These are phyloP conservation scores for Penstemon barbatus DNA, from an alignment of 257 asterid genomes.

Conservation along the genomic window DNA sequence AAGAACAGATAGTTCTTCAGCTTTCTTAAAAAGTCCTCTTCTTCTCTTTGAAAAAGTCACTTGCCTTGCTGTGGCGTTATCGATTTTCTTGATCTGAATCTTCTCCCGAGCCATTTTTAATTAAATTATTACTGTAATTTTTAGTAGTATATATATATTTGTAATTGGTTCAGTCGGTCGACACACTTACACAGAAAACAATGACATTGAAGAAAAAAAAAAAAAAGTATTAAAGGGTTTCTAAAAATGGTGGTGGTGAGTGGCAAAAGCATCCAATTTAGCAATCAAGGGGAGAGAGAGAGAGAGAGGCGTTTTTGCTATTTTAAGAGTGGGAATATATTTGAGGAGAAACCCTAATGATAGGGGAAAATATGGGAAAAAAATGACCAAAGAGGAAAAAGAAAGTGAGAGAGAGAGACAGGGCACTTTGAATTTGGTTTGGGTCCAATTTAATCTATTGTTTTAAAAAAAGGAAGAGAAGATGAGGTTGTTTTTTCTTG, in stretches of 20 bases:
- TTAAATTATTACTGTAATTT: too few relatives aligned
- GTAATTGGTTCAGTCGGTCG: too few relatives aligned
- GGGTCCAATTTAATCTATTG: slow-evolving; percentile 33
- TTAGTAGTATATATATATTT: too few relatives aligned
- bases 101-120: slow-evolving; percentile 67
- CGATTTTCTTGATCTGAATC: slow-evolving; percentile 80
- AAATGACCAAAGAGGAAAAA: neutral
- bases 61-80: slow-evolving; percentile 72
- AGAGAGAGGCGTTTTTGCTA: slow-evolving; percentile 48
- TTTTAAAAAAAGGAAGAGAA: neutral
- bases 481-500: too few relatives aligned
- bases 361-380: neutral
- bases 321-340: slow-evolving; percentile 38
- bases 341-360: slow-evolving; percentile 34
- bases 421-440: slow-evolving; percentile 32
- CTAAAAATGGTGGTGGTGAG: slow-evolving; percentile 34
- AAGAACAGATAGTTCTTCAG: slow-evolving; percentile 76
- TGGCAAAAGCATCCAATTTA: neutral
- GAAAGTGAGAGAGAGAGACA: slow-evolving; percentile 22
- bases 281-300: neutral
- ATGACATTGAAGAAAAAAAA: slow-evolving; percentile 16
- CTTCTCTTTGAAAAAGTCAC: slow-evolving; percentile 80
- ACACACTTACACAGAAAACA: too few relatives aligned
- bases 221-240: slow-evolving; percentile 19
- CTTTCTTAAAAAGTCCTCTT: slow-evolving; percentile 85